Evolutionary conservation across 331 rosid species (phyloP).

Genomic region (Arachis monticola): DNA sequence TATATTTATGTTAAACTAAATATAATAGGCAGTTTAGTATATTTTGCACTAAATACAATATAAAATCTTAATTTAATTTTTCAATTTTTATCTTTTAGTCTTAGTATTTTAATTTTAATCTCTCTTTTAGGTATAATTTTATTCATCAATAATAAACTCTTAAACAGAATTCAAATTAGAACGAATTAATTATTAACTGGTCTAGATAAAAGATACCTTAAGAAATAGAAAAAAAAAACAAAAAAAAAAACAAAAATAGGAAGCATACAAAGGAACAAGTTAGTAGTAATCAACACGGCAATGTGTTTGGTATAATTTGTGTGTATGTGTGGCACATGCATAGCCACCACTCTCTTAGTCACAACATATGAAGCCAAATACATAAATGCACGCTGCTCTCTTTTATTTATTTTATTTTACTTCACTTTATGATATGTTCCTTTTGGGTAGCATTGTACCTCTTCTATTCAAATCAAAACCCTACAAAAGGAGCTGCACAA

Average conservation of each 20-base stretch:
- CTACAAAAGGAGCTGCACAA: slow-evolving; percentile 29
- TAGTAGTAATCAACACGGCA: slow-evolving; percentile 60
- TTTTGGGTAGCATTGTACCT: slow-evolving; percentile 13
- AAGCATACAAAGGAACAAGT: neutral
- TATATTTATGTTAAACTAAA: no score
- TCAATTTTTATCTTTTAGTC: no score
- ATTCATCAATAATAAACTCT: no score
- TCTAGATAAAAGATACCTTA: no score
- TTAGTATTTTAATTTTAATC: no score
- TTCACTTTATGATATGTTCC: neutral
- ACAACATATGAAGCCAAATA: slow-evolving; percentile 54
- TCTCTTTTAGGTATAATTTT: no score
- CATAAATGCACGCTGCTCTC: slow-evolving; percentile 45
- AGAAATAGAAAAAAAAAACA: no score
- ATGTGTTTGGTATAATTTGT: slow-evolving; percentile 41
- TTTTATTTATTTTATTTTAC: neutral
- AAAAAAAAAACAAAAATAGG: neutral
- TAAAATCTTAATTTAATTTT: no score
- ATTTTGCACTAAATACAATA: no score
- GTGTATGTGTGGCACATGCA: slow-evolving; percentile 63
- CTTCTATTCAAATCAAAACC: slow-evolving; percentile 21
- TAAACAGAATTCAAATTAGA: no score
- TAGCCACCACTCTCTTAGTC: slow-evolving; percentile 50
- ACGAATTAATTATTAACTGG: no score
- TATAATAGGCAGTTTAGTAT: no score